phyloP scores from a whole-genome alignment of 306 rosid genomes.

The Crotalaria pallida region DNA sequence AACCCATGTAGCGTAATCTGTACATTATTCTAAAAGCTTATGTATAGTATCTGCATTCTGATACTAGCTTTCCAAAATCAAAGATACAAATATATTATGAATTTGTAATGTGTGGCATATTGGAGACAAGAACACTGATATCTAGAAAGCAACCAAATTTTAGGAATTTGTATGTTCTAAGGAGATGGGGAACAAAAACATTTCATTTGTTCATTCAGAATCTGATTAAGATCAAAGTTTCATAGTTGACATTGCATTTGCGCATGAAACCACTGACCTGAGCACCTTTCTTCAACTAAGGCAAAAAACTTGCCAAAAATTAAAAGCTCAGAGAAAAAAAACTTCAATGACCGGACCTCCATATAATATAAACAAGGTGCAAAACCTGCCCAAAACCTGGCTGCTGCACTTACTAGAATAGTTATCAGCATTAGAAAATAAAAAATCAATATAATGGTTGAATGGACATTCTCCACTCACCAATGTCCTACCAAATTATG shows the following conservation, averaged over 20 bases:
- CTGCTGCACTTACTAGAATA: not conserved
- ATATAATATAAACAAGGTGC: too few species aligned
- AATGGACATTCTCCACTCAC: not conserved
- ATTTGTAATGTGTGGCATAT: not conserved
- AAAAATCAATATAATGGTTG: not conserved
- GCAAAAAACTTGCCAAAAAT: not conserved
- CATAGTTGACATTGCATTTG: not conserved
- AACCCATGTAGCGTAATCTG: not conserved
- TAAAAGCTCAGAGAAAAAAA: not conserved
- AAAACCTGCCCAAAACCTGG: too few species aligned
- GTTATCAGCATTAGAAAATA: not conserved
- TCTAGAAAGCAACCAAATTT: not conserved
- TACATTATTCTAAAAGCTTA: conserved; percentile 3
- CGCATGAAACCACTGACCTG: not conserved
- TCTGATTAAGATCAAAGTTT: conserved; percentile 1
- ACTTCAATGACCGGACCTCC: not conserved
- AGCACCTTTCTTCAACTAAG: not conserved
- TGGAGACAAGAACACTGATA: not conserved
- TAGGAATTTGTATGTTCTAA: not conserved
- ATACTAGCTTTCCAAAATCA: not conserved
- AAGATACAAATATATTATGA: not conserved
- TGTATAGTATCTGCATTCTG: conserved; percentile 1
- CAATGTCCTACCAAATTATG: not conserved
- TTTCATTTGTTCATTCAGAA: not conserved
- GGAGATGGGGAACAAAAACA: not conserved